Base-by-base conservation (phyloP, 345 rosid species). In the Sonneratia alba region DNA sequence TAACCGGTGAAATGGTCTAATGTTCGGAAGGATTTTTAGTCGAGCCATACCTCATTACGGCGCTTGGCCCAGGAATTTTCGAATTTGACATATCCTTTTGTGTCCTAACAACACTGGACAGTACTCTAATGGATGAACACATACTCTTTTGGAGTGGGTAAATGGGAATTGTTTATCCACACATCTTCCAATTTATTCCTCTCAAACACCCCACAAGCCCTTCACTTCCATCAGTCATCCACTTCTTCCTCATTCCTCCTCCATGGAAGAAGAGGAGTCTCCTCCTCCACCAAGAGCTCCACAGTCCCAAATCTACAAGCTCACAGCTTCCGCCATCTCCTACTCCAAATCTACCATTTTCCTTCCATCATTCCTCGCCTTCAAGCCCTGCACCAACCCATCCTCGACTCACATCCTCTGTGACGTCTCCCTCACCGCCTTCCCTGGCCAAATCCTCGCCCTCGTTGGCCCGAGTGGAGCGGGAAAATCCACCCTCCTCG, bases 391-490 rank as follows among this genome's bases (percentile, higher is more conserved):
- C 83, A 70, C 74, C 37, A 57, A 83, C 32, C 73, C 78, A n/a
- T 43, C 72, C 65, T 80, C 91, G 43, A 61, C 80, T 37, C 80
- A 79, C 77, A 89, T 91, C 79, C 93, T 94, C 79, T 77, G 74
- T 2, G 84, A 89, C 72, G 81, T 94, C 55, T 84, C 91, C 56
- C 79, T 94, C 76, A 83, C 91, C 14, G 96, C 98, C 70, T 81
- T 79, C 73, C 96, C 97, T 1, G 77, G 90, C 53, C 88, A 91
- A 75, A 91, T 94, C 81, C 94, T 94, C 8, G 98, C 98, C 83
- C 70, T 94, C 9, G 98, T 94, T 59, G 98, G 98, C 72, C 98
- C 97, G 0, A 89, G 95, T 45, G 96, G 96, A n/a, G 97, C 97
- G 10, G 98, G 97, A 37, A 94, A 94, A 77, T 94, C 98, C 53